Base-by-base conservation (phyloP, 345 rosid genomes). In the Citrus unshiu region DNA sequence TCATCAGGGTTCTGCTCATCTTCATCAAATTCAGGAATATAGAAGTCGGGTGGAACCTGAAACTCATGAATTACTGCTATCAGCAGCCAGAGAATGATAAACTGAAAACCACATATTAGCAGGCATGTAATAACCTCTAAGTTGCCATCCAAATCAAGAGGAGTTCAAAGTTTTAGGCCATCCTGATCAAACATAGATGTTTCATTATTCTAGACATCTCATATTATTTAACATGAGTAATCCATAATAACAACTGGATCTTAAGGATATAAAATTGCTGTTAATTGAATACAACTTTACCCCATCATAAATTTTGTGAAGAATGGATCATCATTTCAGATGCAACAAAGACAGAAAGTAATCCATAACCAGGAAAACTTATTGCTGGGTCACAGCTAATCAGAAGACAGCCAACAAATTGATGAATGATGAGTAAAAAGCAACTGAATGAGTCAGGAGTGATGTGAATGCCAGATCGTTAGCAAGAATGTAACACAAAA, bases 31-130 rank as follows among this genome's bases (percentile, higher is more conserved):
- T 96, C 98, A 7, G 98, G 99, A 82, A 96, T 86, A 71, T 90
- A 91, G 66, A 96, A 94, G 78, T 96, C 99, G 2, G 98, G 98
- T 63, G 99, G 98, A 82, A 96, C 98, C 99, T 96, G 85, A 72
- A 74, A 72, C 16, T 65, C 63, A 58, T 1, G 46, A 29, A 70
- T 29, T 43, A 32, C 21, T 34, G 66, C 54, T 56, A 57, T 84
- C 40, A 74, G 51, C 51, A 57, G 35, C 25, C 29, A 12, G 62
- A n/a, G 39, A 68, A 35, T 32, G 35, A 25, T 32, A 77, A 24
- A 77, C 18, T 34, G 40, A 56, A 66, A 24, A 67, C 22, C 79
- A 70, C 12, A 25, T 14, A 30, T 34, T 34, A 65, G 18, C 51
- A 12, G 51, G 18, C 51, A 46, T 13, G 51, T 1, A 22, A 32